These are phyloP conservation scores for Linum usitatissimum DNA, from an alignment of 345 rosid species.

Conservation along the genomic window DNA sequence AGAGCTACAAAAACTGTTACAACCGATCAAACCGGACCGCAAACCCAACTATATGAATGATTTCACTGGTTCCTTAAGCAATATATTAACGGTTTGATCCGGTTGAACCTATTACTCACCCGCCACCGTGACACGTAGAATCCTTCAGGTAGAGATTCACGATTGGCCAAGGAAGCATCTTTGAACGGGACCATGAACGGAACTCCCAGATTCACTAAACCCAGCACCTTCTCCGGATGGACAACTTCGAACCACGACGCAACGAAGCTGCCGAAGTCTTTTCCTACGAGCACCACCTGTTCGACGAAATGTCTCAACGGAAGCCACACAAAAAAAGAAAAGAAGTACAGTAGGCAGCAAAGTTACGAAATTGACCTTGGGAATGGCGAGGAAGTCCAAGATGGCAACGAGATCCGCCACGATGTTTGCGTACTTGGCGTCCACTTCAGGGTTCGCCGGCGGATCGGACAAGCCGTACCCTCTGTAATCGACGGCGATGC, in stretches of 20 bases:
- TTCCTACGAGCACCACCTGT: neutral
- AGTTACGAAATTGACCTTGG: neutral
- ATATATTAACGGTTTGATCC: too few species aligned
- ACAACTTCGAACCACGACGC: neutral
- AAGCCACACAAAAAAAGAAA: neutral
- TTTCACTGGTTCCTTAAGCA: too few species aligned
- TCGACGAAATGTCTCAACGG: neutral
- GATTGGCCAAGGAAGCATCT: neutral
- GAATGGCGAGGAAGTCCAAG: neutral
- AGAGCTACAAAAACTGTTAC: too few species aligned
- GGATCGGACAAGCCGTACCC: neutral
- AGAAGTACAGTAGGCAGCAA: neutral
- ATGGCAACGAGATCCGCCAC: neutral
- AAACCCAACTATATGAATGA: too few species aligned
- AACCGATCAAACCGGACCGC: too few species aligned
- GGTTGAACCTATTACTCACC: too few species aligned
- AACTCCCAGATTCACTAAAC: neutral
- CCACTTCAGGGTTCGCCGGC: neutral
- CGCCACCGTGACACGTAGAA: constrained; percentile 4
- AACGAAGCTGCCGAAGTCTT: neutral
- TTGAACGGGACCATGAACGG: neutral
- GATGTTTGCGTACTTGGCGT: neutral
- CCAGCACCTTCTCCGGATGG: neutral
- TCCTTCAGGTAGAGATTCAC: neutral
- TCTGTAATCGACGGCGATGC: constrained; percentile 1